A percentile compares a stretch with the other conserved stretches of the same genome.
phyloP scores from a whole-genome alignment of 768 basidiomycete genomes.

The Boletus coccyginus region DNA sequence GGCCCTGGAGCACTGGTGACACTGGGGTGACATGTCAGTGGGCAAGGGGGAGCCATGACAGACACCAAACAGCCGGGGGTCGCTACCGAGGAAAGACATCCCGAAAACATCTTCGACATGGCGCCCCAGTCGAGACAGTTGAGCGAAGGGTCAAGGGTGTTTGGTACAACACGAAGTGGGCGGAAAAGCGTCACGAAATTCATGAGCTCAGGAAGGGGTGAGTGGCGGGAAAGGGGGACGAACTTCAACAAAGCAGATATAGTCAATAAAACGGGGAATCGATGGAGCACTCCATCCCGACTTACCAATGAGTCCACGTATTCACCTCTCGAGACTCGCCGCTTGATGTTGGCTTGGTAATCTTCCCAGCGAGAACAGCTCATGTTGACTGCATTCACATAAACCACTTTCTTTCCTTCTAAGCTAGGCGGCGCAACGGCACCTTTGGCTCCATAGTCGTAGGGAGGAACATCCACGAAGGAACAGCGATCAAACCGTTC shows the following conservation, averaged over 20 bases:
- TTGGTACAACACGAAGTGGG: conserved; percentile 75
- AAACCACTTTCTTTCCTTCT: conserved; percentile 63
- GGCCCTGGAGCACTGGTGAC: conserved; percentile 22
- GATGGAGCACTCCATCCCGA: not conserved
- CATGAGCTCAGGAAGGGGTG: conserved; percentile 81
- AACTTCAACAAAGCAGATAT: conserved; percentile 43
- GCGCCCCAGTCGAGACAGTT: conserved; percentile 68
- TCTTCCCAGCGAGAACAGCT: conserved; percentile 39
- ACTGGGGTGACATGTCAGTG: conserved; percentile 14
- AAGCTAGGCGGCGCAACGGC: conserved; percentile 33
- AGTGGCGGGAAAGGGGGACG: conserved; percentile 84
- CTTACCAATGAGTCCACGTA: conserved; percentile 59
- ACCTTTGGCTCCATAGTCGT: conserved; percentile 8
- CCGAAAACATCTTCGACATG: conserved; percentile 66
- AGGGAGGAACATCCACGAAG: conserved; percentile 46
- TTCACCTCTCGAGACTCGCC: conserved; percentile 41
- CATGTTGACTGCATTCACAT: conserved; percentile 76
- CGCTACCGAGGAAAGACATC: conserved; percentile 40
- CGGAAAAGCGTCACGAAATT: conserved; percentile 78
- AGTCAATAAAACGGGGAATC: not conserved
- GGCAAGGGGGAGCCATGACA: conserved; percentile 24
- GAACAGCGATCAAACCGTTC: conserved; percentile 78
- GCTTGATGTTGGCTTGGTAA: conserved; percentile 41
- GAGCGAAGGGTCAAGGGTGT: conserved; percentile 57
- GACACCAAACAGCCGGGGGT: conserved; percentile 8